These are phyloP conservation scores for Aspergillus sp. DNA, from an alignment of 2,329 filamentous ascomycete genomes.

Conservation along the genomic window DNA sequence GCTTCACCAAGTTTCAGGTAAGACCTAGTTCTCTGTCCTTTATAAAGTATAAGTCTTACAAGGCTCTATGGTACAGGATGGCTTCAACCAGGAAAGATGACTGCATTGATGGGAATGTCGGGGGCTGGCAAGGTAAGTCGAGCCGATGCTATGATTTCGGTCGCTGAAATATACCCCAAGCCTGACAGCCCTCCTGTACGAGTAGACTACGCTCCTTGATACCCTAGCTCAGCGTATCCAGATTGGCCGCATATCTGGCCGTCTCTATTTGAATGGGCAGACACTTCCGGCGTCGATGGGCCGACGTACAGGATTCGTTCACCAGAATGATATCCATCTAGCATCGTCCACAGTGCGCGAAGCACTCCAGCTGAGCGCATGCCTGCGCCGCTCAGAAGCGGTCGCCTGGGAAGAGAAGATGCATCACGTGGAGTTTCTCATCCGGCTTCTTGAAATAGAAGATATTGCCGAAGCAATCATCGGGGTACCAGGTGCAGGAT, in stretches of 20 bases:
- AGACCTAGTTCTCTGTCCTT: no score
- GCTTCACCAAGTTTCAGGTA: no score
- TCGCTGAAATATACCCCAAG: no score
- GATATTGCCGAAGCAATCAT: conserved; percentile 65
- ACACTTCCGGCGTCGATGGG: conserved; percentile 50
- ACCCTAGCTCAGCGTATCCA: conserved; percentile 7
- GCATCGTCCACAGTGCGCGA: conserved; percentile 61
- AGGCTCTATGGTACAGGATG: no score
- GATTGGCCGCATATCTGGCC: neutral
- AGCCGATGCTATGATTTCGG: no score
- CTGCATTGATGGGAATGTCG: conserved; percentile 51
- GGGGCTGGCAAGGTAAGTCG: conserved; percentile 60
- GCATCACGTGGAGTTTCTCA: conserved; percentile 63
- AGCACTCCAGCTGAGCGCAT: conserved; percentile 62
- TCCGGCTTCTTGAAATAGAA: conserved; percentile 64
- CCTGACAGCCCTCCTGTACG: no score
- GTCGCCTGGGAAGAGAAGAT: conserved; percentile 60
- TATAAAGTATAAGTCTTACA: no score
- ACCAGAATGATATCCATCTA: conserved; percentile 65
- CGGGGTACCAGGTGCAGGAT: conserved; percentile 57
- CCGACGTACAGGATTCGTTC: conserved; percentile 53
- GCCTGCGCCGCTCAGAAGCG: conserved; percentile 59
- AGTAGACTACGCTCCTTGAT: conserved; percentile 40
- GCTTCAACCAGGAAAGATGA: conserved; percentile 29
- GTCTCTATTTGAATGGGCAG: neutral